Conservation (phyloP, 345 rosid genomes). For the Punica granatum region DNA sequence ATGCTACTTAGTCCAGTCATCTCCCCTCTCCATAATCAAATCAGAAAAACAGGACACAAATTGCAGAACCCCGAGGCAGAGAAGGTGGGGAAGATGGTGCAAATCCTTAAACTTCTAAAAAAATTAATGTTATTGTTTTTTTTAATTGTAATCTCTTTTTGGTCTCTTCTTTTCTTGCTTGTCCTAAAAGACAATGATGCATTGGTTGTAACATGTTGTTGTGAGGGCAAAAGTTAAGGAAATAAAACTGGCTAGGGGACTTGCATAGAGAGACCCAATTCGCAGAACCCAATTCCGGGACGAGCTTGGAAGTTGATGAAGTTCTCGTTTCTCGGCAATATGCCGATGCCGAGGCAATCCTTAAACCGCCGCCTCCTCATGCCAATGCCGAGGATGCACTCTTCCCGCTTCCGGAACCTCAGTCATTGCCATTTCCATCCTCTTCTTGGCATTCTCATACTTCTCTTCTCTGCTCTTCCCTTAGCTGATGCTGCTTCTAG, state of each 20-base stretch:
- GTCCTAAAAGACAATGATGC: slow-evolving; percentile 28
- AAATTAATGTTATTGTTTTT: slow-evolving; percentile 24
- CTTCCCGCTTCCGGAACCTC: slow-evolving; percentile 18
- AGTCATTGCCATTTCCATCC: slow-evolving; percentile 12
- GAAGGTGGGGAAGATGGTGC: neutral
- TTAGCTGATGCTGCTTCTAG: slow-evolving; percentile 15
- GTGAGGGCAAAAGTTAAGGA: neutral
- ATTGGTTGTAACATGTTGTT: neutral
- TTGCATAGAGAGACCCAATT: slow-evolving; percentile 44
- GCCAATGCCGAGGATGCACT: slow-evolving; percentile 43
- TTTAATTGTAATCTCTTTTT: slow-evolving; percentile 19
- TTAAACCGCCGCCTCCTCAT: slow-evolving; percentile 11
- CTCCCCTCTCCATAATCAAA: slow-evolving; percentile 12
- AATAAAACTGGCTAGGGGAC: slow-evolving; percentile 2
- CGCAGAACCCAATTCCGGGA: slow-evolving; percentile 26
- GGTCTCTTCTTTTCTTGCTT: slow-evolving; percentile 36
- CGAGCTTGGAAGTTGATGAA: slow-evolving; percentile 18
- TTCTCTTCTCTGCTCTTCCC: slow-evolving; percentile 20
- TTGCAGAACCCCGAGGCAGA: slow-evolving; percentile 70
- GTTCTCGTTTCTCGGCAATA: slow-evolving; percentile 5
- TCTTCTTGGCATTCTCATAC: slow-evolving; percentile 12
- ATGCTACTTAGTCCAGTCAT: neutral
- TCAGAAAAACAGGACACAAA: slow-evolving; percentile 13
- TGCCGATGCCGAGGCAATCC: slow-evolving; percentile 51
- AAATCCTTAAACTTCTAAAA: neutral